Evolutionary conservation across 306 rosid species (phyloP).

Genomic region (Senna siamea): DNA sequence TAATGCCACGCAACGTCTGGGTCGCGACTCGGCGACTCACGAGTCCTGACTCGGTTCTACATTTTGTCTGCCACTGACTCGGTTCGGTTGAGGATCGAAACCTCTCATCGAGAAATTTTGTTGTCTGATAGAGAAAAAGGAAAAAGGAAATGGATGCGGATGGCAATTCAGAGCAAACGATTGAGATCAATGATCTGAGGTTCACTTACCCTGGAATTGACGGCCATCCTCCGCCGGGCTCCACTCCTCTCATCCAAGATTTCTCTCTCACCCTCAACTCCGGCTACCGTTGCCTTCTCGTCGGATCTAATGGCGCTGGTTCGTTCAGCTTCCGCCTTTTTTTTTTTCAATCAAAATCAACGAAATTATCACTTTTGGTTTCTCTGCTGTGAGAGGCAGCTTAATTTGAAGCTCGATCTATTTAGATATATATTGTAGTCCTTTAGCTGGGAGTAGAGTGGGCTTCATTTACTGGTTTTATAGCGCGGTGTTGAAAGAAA

Average conservation of each 20-base stretch:
- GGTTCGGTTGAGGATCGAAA: background rate
- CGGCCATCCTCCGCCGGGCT: constrained; percentile 90
- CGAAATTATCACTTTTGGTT: background rate
- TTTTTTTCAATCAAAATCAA: background rate
- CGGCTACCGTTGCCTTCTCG: constrained; percentile 85
- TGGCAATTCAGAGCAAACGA: constrained; percentile 41
- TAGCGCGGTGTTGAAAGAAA: background rate
- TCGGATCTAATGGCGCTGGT: constrained; percentile 98
- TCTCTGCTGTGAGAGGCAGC: background rate
- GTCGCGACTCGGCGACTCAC: too few species aligned
- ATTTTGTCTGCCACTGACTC: background rate
- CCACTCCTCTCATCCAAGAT: constrained; percentile 78
- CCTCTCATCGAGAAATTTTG: background rate
- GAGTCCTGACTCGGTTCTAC: background rate
- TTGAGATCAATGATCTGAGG: constrained; percentile 64
- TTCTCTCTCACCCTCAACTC: constrained; percentile 71
- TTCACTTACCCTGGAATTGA: constrained; percentile 96
- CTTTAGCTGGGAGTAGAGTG: background rate
- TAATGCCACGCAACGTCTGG: constrained; percentile 32
- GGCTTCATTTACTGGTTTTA: background rate
- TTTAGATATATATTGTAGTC: background rate
- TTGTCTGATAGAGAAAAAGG: background rate
- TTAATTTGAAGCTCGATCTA: background rate
- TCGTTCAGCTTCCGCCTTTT: background rate
- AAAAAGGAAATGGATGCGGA: constrained; percentile 41